Base-by-base conservation (phyloP, 495 filamentous ascomycete genomes). In the Lasiosphaeriaceae sp. region DNA sequence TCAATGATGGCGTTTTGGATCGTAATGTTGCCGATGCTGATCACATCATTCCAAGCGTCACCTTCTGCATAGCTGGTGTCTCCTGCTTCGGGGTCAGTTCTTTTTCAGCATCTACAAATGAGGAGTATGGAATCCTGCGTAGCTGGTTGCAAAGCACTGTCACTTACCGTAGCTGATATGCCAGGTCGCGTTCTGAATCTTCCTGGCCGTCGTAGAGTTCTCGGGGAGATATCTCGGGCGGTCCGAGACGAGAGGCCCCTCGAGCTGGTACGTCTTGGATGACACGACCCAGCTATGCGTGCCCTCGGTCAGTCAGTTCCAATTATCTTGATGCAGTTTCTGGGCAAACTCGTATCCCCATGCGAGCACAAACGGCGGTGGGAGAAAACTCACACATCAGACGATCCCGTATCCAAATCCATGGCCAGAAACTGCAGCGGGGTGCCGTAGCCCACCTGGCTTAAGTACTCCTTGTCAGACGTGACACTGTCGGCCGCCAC, bases 381-480 rank as follows among this genome's bases (percentile, higher is more conserved):
- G 26, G 26, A 31, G 26, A 3, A 31, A 12, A 86, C 86, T 79
- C 82, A 93, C 62, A 90, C 77, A 75, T 91, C 89, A 22, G 85
- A 75, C 17, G 86, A 90, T 1, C 87, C 89, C 47, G 88, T 90
- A 68, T 93, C 89, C 45, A 92, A 80, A 59, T 89, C 84, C 23
- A 92, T 66, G 26, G 66, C 80, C 54, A 91, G 56, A 19, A 66
- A 80, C 73, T 92, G 88, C 2, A 77, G 75, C 22, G 89, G 88
- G 1, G 82, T 87, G 21, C 89, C 89, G 61, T 91, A 85, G 0
- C 72, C 65, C 45, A 92, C 78, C 17, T 77, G 72, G 34, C 79
- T 83, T 24, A 92, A 75, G 61, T 87, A 91, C 66, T 83, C 67
- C 21, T 82, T 76, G 66, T 92, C 88, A 31, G 54, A 7, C 5